phyloP scores from a whole-genome alignment of 495 filamentous ascomycete genomes.

The Achaetomiella virescens region DNA sequence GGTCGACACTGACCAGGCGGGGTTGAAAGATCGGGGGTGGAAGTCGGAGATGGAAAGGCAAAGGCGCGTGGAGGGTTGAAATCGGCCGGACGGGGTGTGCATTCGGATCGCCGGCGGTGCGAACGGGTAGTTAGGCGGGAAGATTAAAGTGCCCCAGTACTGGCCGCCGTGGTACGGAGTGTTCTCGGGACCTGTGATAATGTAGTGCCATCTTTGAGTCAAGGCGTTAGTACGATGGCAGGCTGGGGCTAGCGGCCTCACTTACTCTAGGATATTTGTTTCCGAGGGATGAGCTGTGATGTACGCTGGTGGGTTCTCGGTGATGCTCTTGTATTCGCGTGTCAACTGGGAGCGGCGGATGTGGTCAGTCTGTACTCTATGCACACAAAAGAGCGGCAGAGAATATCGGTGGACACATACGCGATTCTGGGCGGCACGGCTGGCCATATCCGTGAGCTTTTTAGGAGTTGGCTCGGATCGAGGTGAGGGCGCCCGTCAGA shows the following conservation, averaged over 20 bases:
- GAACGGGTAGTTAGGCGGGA: constrained; percentile 94
- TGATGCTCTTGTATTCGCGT: constrained; percentile 88
- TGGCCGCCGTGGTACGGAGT: constrained; percentile 94
- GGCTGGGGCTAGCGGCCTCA: constrained; percentile 25
- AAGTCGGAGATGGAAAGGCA: constrained; percentile 96
- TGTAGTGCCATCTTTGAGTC: constrained; percentile 84
- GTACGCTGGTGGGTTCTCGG: constrained; percentile 86
- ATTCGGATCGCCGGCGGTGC: constrained; percentile 96
- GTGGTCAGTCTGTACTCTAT: neutral
- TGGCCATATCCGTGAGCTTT: constrained; percentile 55
- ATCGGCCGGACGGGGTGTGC: constrained; percentile 94
- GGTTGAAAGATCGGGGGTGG: constrained; percentile 96
- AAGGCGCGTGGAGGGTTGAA: constrained; percentile 84
- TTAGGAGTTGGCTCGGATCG: constrained; percentile 54
- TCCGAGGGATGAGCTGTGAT: constrained; percentile 94
- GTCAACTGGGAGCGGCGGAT: constrained; percentile 56
- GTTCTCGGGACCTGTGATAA: constrained; percentile 88
- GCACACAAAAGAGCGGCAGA: neutral
- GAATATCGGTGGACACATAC: constrained; percentile 43
- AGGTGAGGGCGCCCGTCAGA: neutral
- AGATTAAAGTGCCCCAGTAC: constrained; percentile 96
- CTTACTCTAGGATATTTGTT: constrained; percentile 87
- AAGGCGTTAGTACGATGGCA: neutral
- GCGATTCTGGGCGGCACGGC: constrained; percentile 74
- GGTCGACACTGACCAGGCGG: constrained; percentile 96